A percentile compares a stretch with the other conserved stretches of the same genome.
These are phyloP conservation scores for Sarcodon sp. DNA, from an alignment of 768 basidiomycete species.

Conservation along the genomic window DNA sequence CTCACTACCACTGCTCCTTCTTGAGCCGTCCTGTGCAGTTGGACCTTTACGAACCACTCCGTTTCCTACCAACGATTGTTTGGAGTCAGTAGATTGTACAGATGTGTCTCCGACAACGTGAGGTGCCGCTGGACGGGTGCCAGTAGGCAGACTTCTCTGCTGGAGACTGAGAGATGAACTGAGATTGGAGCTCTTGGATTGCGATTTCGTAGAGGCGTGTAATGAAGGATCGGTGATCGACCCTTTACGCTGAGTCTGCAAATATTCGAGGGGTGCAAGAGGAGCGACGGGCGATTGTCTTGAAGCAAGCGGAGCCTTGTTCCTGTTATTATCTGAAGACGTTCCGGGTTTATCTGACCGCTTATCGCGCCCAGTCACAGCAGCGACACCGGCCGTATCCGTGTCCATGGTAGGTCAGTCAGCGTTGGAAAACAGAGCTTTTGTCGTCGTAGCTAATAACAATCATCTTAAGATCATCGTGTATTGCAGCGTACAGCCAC, in stretches of 20 bases:
- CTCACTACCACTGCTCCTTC: conserved; percentile 44
- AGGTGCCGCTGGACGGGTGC: no score
- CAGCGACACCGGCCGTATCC: conserved; percentile 1
- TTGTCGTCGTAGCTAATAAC: conserved; percentile 8
- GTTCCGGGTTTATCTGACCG: conserved; percentile 9
- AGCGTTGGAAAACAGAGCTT: conserved; percentile 2
- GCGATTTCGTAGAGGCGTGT: conserved; percentile 33
- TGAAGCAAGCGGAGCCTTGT: conserved; percentile 15
- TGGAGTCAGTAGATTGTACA: no score
- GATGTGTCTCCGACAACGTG: no score
- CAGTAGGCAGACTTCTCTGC: conserved; percentile 19
- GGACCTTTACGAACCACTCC: not conserved
- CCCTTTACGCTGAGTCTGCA: conserved; percentile 72
- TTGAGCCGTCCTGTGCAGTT: conserved; percentile 11
- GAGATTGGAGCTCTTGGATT: conserved; percentile 3
- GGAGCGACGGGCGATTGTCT: conserved; percentile 43
- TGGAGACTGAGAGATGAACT: conserved; percentile 12
- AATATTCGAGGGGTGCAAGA: conserved; percentile 64
- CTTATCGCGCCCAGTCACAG: conserved; percentile 6
- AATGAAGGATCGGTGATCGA: conserved; percentile 78
- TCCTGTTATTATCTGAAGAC: conserved; percentile 14
- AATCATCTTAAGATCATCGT: not conserved
- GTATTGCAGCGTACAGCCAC: no score
- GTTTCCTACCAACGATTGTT: no score
- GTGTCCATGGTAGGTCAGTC: not conserved